These are phyloP conservation scores for Euphorbia tirucalli DNA, from an alignment of 345 rosid species.

Conservation along the genomic window DNA sequence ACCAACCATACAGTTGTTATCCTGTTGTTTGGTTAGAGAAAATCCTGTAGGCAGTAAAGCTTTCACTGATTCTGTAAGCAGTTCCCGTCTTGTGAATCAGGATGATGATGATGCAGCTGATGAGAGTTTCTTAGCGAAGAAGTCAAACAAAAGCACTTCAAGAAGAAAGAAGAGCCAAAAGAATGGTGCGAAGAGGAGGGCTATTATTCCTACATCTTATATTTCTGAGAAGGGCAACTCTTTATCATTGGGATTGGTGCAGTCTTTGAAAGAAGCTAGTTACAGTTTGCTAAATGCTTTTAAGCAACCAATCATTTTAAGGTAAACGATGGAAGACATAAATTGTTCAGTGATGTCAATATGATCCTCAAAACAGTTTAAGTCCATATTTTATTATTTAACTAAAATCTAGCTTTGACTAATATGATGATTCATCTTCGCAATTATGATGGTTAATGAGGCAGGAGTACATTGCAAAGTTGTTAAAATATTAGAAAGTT, in stretches of 20 bases:
- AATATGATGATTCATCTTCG: not conserved
- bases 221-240: conserved; percentile 34
- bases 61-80: conserved; percentile 30
- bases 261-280: conserved; percentile 66
- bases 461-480: conserved; percentile 2
- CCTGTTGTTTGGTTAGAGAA: conserved; percentile 77
- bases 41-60: conserved; percentile 32
- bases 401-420: not conserved
- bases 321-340: conserved; percentile 40
- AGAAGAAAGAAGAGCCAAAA: conserved; percentile 77
- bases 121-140: conserved; percentile 36
- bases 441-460: not conserved
- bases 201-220: conserved; percentile 27
- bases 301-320: conserved; percentile 72
- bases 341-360: not conserved
- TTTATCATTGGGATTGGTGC: conserved; percentile 45
- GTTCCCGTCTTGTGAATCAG: conserved; percentile 41
- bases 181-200: conserved; percentile 37
- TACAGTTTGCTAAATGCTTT: conserved; percentile 60
- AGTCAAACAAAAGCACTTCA: conserved; percentile 33
- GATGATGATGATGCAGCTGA: conserved; percentile 30
- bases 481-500: not conserved
- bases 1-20: conserved; percentile 69
- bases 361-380: not conserved
- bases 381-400: not conserved